phyloP scores from a whole-genome alignment of 345 rosid genomes.

The Cardiospermum halicacabum region DNA sequence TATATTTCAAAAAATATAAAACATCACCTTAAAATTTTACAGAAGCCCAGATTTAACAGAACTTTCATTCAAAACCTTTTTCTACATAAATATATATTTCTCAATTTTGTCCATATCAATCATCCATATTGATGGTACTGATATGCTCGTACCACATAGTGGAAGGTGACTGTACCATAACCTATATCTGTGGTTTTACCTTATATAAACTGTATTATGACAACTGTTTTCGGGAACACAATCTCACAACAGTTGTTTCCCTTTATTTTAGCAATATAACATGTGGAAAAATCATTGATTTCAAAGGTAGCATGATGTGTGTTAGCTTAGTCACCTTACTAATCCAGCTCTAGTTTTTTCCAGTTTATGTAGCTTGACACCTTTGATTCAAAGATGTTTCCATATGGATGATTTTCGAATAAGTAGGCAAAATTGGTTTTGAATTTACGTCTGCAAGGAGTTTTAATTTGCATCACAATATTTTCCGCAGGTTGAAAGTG shows the following conservation, averaged over 20 bases:
- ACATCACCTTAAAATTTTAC: too few relatives aligned
- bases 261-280: background rate
- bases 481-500: conserved; percentile 53
- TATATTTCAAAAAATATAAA: too few relatives aligned
- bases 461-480: background rate
- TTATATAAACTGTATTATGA: background rate
- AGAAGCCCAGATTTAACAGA: too few relatives aligned
- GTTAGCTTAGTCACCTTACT: background rate
- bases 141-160: too few relatives aligned
- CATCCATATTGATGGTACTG: too few relatives aligned
- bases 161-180: too few relatives aligned
- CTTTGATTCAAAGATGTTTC: background rate
- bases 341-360: background rate
- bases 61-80: too few relatives aligned
- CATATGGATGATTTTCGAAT: background rate
- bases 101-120: too few relatives aligned
- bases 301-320: background rate
- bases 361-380: background rate
- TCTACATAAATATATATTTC: too few relatives aligned
- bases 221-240: background rate
- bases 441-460: background rate
- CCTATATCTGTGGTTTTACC: too few relatives aligned
- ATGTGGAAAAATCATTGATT: background rate
- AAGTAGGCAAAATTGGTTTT: background rate
- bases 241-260: background rate